Evolutionary conservation across 306 rosid species (phyloP).

Genomic region (Lotus japonicus): DNA sequence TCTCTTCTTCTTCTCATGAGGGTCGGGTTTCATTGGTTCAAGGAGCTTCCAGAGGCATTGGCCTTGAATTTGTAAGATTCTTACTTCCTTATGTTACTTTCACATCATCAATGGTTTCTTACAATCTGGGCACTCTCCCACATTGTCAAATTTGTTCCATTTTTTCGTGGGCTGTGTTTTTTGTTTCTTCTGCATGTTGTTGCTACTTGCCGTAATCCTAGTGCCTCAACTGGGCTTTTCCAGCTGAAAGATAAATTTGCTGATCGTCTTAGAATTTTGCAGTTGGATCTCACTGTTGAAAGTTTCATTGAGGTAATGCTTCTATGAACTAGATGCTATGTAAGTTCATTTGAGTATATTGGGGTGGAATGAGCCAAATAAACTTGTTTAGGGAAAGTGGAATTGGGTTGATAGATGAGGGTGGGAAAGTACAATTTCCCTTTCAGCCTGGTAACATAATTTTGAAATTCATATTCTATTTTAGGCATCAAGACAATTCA

Average conservation of each 20-base stretch:
- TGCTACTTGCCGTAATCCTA: slow-evolving; percentile 87
- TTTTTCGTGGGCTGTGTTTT: too few relatives aligned
- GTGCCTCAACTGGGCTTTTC: slow-evolving; percentile 50
- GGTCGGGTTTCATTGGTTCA: slow-evolving; percentile 44
- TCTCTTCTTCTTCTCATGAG: slow-evolving; percentile 23
- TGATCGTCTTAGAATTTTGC: slow-evolving; percentile 56
- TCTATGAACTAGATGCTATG: background rate
- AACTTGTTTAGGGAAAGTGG: background rate
- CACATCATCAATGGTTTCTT: background rate
- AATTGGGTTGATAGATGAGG: background rate
- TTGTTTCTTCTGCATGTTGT: too few relatives aligned
- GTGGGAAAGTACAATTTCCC: too few relatives aligned
- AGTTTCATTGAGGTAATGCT: slow-evolving; percentile 81
- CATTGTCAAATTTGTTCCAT: too few relatives aligned
- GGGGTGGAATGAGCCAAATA: background rate
- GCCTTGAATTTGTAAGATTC: slow-evolving; percentile 45
- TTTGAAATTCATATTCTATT: background rate
- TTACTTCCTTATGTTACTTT: background rate
- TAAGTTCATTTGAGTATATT: background rate
- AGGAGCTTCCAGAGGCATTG: slow-evolving; percentile 64
- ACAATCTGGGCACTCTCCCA: background rate
- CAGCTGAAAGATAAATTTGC: slow-evolving; percentile 53
- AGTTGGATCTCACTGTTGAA: slow-evolving; percentile 70
- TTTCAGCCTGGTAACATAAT: background rate
- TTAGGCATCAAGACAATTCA: background rate